Percentiles rank a stretch among this genome's conserved stretches.
phyloP scores from a whole-genome alignment of 2,329 filamentous ascomycete species.

The Metarhizium sp. region DNA sequence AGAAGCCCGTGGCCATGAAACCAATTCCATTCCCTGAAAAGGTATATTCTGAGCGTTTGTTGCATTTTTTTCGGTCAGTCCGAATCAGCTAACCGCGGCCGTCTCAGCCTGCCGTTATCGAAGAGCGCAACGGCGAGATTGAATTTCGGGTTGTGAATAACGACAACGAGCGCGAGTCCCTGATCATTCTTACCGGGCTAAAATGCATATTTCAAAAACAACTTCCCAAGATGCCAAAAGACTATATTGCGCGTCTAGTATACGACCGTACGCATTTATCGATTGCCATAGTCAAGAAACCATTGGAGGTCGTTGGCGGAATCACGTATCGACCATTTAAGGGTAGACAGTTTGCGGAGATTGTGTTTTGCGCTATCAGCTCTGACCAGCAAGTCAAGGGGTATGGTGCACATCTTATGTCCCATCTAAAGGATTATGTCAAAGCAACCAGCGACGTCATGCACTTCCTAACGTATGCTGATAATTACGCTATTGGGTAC shows the following conservation, averaged over 20 bases:
- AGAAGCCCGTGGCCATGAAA: conserved; percentile 41
- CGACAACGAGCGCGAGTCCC: conserved; percentile 75
- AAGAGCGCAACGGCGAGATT: conserved; percentile 89
- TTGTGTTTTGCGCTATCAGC: conserved; percentile 96
- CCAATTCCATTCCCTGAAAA: conserved; percentile 86
- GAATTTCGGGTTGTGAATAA: conserved; percentile 98
- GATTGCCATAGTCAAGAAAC: conserved; percentile 95
- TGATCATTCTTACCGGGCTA: conserved; percentile 88
- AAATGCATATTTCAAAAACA: conserved; percentile 99
- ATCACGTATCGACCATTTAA: conserved; percentile 96
- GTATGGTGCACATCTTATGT: conserved; percentile 96
- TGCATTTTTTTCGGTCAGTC: neutral
- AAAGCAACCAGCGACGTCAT: conserved; percentile 94
- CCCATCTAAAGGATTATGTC: conserved; percentile 94
- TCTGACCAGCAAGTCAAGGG: conserved; percentile 98
- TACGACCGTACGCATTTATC: conserved; percentile 95
- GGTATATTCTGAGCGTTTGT: conserved; percentile 30
- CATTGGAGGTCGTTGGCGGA: conserved; percentile 88
- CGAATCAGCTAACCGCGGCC: neutral
- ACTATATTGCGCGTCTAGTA: conserved; percentile 94
- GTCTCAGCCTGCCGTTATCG: conserved; percentile 35
- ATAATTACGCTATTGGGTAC: conserved; percentile 98
- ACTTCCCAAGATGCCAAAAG: conserved; percentile 97
- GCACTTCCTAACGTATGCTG: conserved; percentile 97
- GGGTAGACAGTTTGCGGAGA: conserved; percentile 87